Base-by-base conservation (phyloP, 306 rosid species). In the Oemleria cerasiformis region DNA sequence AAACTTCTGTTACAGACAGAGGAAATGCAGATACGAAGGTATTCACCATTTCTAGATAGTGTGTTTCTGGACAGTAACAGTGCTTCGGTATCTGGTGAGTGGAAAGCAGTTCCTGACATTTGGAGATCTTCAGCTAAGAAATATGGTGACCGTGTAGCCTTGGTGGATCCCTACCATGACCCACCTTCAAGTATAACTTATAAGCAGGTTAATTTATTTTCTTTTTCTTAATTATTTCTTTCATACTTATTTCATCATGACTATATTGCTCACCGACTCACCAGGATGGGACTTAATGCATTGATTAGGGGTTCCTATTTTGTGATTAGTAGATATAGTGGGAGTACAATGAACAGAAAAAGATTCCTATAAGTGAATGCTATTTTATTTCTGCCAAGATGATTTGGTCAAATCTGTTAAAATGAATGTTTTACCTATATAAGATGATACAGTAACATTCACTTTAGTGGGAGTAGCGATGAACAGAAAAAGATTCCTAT, bases 91-190 rank as follows among this genome's bases (percentile, higher is more conserved):
- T 79, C 82, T 36, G 92, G 79, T 53, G 92, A 86, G 73, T 94
- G 97, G 98, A 82, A 82, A 82, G 83, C 97, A 15, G 96, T 94
- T 83, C 97, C 98, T 76, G 98, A 94, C 78, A 87, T 94, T 63
- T 94, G 98, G 98, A 84, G 88, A 84, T 77, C 86, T 76, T 83
- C 96, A 25, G 88, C 97, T 0, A 92, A 89, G 81, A 94, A 88
- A 75, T 91, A 83, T 75, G 97, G 96, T 57, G 91, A 89, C 82
- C 83, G 68, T 43, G 69, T 87, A 38, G 98, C 97, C 48, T 60
- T 94, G 73, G 77, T 81, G 38, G 97, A 94, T 82, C 91, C 92
- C 45, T 87, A 86, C 77, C 98, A 91, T 75, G 86, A 89, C 75
- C 98, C 95, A 68, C 92, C 98, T 75, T 81, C 90, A 72, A 79